These are phyloP conservation scores for Symbiotaphrina buchneri DNA, from an alignment of 495 filamentous ascomycete genomes.

Conservation along the genomic window DNA sequence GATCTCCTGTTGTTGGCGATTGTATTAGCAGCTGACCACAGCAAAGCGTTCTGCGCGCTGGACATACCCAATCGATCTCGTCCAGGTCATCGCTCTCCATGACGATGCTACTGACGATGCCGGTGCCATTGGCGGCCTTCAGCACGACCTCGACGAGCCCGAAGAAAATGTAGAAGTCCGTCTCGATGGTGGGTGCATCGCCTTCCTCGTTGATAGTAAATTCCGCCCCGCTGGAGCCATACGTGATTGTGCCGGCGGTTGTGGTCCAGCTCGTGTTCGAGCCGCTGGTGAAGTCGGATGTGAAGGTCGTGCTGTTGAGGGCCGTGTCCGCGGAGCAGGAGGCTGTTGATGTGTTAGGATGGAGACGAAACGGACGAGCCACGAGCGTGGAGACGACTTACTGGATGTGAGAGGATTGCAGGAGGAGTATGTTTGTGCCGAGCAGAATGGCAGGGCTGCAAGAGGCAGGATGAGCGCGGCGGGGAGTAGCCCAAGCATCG, in stretches of 20 bases:
- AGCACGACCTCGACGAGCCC: slow-evolving; percentile 33
- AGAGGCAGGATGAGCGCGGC: no score
- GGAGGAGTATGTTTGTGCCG: slow-evolving; percentile 3
- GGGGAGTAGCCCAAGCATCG: no score
- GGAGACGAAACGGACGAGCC: neutral
- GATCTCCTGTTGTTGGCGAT: no score
- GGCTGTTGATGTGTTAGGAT: slow-evolving; percentile 9
- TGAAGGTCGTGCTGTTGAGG: slow-evolving; percentile 53
- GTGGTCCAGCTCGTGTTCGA: slow-evolving; percentile 45
- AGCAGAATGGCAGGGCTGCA: no score
- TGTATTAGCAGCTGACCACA: no score
- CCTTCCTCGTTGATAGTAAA: slow-evolving; percentile 68
- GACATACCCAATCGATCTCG: slow-evolving; percentile 88
- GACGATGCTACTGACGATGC: slow-evolving; percentile 66
- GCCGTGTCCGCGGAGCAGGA: slow-evolving; percentile 60
- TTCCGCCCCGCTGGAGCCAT: slow-evolving; percentile 49
- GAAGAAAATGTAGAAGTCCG: slow-evolving; percentile 57
- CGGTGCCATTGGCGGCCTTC: slow-evolving; percentile 35
- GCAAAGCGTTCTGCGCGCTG: no score
- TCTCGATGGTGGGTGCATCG: slow-evolving; percentile 63
- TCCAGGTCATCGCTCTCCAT: slow-evolving; percentile 79
- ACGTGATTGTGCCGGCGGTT: slow-evolving; percentile 37
- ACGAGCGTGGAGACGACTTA: neutral
- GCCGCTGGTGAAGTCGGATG: slow-evolving; percentile 61
- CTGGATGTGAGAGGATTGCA: slow-evolving; percentile 5